Base-by-base conservation (phyloP, 2,329 filamentous ascomycete genomes). In the Talaromyces albobiverticillius region DNA sequence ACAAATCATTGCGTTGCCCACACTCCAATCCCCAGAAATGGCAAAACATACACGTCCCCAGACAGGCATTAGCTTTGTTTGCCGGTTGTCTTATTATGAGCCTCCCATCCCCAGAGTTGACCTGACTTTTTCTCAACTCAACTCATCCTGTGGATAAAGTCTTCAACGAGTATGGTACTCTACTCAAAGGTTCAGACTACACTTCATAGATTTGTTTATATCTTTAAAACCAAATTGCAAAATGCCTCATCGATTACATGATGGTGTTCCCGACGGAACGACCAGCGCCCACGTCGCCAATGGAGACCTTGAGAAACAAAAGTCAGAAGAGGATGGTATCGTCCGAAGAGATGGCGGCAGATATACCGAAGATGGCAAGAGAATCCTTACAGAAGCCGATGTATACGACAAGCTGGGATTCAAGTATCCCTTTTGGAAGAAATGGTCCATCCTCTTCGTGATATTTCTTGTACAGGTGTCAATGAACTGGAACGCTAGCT, bases 401-500 rank as follows among this genome's bases (percentile, higher is more conserved):
- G 86, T 83, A 66, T 86, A 85, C 66, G 77, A 81, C 10, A 80
- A 87, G 66, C 75, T 89, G 2, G 85, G 84, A 46, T 89, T 79
- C 64, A 71, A 72, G 9, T 89, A 80, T 57, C 71, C 85, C 0
- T 66, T 55, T n/a, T 78, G 73, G 75, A 87, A 85, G 74, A 89
- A 88, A 75, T 88, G 85, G 85, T 78, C 73, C 60, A 86, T 88
- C 62, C 75, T 88, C 52, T 80, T 79, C 16, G 77, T 88, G 66
- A 85, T 89, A 67, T 87, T 88, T 72, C 73, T 82, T 60, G 84
- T 89, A 4, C 86, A 89, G 65, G 81, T 84, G 1, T 89, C 86
- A 4, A 89, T 89, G 86, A 89, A 89, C 75, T 87, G 88, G 75
- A 89, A 89, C 71, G 86, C 86, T 1, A 85, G 83, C 54, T 79